These are phyloP conservation scores for Setaria viridis DNA, from an alignment of 202 grass and related monocot species.

Conservation along the genomic window DNA sequence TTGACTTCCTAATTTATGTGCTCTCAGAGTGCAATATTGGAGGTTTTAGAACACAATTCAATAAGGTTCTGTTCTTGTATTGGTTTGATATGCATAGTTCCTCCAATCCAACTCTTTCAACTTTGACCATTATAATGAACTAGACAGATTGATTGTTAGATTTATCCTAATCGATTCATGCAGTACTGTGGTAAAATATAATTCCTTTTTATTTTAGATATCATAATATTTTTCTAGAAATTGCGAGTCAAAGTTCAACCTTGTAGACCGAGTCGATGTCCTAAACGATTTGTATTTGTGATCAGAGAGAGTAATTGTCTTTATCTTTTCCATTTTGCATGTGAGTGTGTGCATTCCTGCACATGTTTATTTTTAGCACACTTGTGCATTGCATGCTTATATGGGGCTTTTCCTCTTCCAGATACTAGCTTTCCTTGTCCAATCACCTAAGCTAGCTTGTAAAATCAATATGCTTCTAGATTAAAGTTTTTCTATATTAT, in stretches of 20 bases:
- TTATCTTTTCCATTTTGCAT: neutral
- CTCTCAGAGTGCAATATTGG: constrained; percentile 14
- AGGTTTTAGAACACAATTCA: constrained; percentile 6
- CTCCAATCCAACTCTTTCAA: neutral
- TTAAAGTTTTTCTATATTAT: constrained; percentile 11
- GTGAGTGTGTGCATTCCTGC: neutral
- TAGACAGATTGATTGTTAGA: neutral
- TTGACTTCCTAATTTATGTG: constrained; percentile 43
- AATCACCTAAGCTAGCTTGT: constrained; percentile 43
- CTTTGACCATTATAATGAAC: neutral
- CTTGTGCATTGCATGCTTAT: constrained; percentile 24
- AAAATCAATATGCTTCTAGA: neutral
- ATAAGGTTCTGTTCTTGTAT: no score
- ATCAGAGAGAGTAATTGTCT: neutral
- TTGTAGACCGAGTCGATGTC: neutral
- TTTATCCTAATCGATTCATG: neutral
- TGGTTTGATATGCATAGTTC: neutral
- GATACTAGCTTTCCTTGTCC: constrained; percentile 28
- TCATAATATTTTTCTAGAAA: neutral
- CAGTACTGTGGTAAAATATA: neutral
- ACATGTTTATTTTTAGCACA: constrained; percentile 30
- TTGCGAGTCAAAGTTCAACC: neutral
- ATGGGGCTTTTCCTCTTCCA: constrained; percentile 4
- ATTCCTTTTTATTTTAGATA: neutral
- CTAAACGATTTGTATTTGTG: neutral